phyloP scores from a whole-genome alignment of 371 early-diverging fungal species.

The Haplosporangium sp. region DNA sequence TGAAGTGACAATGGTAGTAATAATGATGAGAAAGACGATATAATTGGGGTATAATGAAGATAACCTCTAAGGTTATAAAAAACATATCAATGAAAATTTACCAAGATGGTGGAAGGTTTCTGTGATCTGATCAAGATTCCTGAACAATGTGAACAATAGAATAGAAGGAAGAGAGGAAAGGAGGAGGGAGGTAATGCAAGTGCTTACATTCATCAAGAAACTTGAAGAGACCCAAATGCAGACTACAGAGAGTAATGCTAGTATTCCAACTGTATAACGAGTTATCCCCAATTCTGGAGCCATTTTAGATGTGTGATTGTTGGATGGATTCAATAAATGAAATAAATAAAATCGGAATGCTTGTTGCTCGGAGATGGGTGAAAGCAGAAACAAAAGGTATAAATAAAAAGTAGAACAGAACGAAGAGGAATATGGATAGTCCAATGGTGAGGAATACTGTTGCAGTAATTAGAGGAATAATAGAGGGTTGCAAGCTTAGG shows the following conservation, averaged over 20 bases:
- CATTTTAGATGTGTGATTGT: neutral
- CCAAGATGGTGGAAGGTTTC: neutral
- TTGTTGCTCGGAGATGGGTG: too few species aligned
- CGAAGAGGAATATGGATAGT: neutral
- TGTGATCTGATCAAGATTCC: too few species aligned
- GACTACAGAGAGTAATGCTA: conserved; percentile 78
- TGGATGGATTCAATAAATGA: too few species aligned
- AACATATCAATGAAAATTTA: neutral
- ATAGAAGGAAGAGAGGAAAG: neutral
- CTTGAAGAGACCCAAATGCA: conserved; percentile 87
- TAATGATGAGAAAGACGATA: neutral
- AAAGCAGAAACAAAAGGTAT: too few species aligned
- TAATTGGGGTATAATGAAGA: neutral
- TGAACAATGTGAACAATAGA: neutral
- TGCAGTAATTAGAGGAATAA: neutral
- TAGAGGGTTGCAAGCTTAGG: too few species aligned
- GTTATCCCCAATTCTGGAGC: conserved; percentile 36
- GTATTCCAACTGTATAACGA: conserved; percentile 68
- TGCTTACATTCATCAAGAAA: conserved; percentile 81
- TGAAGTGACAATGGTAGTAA: too few species aligned
- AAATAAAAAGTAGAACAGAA: neutral
- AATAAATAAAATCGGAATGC: too few species aligned
- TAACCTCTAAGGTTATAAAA: neutral
- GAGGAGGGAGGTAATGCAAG: neutral
- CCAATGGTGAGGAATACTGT: neutral